Evolutionary conservation across 2,329 filamentous ascomycete species (phyloP), one percentile per base, ranked within the genome.

Genomic region (Venturia effusa): DNA sequence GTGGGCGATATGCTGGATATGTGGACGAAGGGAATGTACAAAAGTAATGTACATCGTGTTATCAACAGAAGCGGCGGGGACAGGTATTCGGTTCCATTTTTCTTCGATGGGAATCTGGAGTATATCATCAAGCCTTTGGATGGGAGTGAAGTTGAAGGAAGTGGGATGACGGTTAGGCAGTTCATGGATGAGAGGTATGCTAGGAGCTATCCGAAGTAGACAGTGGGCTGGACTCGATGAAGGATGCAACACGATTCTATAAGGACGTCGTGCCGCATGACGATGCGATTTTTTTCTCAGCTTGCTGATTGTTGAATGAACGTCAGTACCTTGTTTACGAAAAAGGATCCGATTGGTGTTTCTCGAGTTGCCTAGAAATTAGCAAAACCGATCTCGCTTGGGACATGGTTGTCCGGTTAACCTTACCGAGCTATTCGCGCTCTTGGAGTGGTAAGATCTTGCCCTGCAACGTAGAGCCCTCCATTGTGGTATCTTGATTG

Each of bases 1-100:
- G 71, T 74, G 30, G 75, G 75, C 3, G 74, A 77, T 61, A 71
- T 76, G 70, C 68, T 77, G 64, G 67, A 73, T 67, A 70, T 68
- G 24, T 82, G 81, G 79, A 84, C 81, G 17, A 79, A 80, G 62
- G 78, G 79, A 19, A 71, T 74, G 59, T 85, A 83, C 72, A 80
- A 78, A 68, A 81, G 78, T 68, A 83, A 78, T 60, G 70, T 82
- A 4, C 83, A 85, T 69, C 74, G 82, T 8, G 83, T 85, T 32
- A 79, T 84, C 67, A 84, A 84, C 72, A 75, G 75, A 54, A 78
- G 77, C 2, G 74, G 74, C 1, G 73, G 72, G 11, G 79, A 83
- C 68, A 75, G 83, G 43, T 85, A 83, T 68, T 82, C 79, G 7
- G 74, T 84, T n/a, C 81, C 82, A 0, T 79, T 84, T 61, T 84